Percentiles rank a stretch among this genome's conserved stretches.
Conservation (phyloP, 257 asterid genomes). For the Solanum pinnatisectum region DNA sequence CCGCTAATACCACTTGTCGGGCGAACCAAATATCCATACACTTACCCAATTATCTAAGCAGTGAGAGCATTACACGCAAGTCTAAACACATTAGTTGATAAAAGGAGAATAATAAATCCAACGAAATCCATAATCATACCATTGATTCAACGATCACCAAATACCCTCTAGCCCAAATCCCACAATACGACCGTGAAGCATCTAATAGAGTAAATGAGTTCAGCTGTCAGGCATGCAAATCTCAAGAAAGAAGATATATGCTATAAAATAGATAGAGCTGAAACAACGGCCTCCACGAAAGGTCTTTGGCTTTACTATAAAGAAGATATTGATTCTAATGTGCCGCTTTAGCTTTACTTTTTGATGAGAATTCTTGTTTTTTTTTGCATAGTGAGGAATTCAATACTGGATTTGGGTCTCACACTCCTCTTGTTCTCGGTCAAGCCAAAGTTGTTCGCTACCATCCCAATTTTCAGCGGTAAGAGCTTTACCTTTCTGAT, state of each 20-base stretch:
- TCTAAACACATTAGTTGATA: neutral
- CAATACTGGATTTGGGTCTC: slow-evolving; percentile 85
- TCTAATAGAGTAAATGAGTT: neutral
- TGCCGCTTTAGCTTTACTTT: slow-evolving; percentile 2
- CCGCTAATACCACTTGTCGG: neutral
- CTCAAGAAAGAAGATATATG: neutral
- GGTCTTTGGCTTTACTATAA: neutral
- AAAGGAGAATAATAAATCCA: neutral
- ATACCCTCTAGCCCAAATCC: neutral
- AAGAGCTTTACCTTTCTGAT: slow-evolving; percentile 6
- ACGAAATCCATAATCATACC: neutral
- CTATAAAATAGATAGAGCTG: neutral
- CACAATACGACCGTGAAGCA: neutral
- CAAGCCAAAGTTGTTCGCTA: slow-evolving; percentile 83
- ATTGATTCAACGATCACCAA: neutral
- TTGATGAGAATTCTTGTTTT: slow-evolving; percentile 11
- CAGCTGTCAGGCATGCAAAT: neutral
- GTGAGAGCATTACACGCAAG: neutral
- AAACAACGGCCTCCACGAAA: neutral
- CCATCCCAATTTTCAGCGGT: slow-evolving; percentile 75
- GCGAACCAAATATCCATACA: neutral
- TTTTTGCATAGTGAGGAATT: slow-evolving; percentile 63
- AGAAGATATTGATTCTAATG: neutral
- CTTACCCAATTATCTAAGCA: neutral
- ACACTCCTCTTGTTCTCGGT: slow-evolving; percentile 81